phyloP scores from a whole-genome alignment of 331 rosid genomes.

The Saraca asoca region DNA sequence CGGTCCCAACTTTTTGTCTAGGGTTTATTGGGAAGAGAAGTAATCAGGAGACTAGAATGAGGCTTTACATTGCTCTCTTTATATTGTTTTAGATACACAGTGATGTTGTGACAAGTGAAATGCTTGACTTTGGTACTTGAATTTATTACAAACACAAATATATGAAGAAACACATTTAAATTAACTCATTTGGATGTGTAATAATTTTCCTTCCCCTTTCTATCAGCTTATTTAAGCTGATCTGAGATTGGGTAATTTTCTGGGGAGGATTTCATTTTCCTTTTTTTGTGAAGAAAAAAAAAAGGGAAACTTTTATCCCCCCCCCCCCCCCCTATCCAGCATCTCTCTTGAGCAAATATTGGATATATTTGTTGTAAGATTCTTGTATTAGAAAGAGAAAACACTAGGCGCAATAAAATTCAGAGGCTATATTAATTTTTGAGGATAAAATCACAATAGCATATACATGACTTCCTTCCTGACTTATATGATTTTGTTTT shows the following conservation, averaged over 20 bases:
- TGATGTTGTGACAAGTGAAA: conserved; percentile 58
- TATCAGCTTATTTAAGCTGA: conserved; percentile 35
- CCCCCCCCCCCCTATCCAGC: not conserved
- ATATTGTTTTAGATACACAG: conserved; percentile 49
- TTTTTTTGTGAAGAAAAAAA: too few species aligned
- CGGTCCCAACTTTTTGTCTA: conserved; percentile 56
- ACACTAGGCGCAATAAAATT: conserved; percentile 4
- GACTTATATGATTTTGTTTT: too few species aligned
- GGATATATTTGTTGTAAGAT: conserved; percentile 26
- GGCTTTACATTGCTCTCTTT: conserved; percentile 57
- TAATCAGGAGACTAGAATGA: conserved; percentile 61
- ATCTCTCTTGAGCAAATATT: conserved; percentile 19
- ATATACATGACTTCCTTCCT: too few species aligned
- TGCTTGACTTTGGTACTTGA: conserved; percentile 62
- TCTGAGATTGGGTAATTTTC: conserved; percentile 12
- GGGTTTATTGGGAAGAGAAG: conserved; percentile 54
- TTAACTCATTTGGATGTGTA: conserved; percentile 47
- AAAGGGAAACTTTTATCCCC: not conserved
- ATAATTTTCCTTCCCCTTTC: conserved; percentile 33
- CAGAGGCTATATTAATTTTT: too few species aligned
- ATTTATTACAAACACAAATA: conserved; percentile 61
- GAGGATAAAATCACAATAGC: too few species aligned
- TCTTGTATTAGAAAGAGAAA: conserved; percentile 16
- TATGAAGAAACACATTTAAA: conserved; percentile 50
- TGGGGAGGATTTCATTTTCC: not conserved